Conservation (phyloP, 2,329 filamentous ascomycete genomes). For the Monosporascus sp. region DNA sequence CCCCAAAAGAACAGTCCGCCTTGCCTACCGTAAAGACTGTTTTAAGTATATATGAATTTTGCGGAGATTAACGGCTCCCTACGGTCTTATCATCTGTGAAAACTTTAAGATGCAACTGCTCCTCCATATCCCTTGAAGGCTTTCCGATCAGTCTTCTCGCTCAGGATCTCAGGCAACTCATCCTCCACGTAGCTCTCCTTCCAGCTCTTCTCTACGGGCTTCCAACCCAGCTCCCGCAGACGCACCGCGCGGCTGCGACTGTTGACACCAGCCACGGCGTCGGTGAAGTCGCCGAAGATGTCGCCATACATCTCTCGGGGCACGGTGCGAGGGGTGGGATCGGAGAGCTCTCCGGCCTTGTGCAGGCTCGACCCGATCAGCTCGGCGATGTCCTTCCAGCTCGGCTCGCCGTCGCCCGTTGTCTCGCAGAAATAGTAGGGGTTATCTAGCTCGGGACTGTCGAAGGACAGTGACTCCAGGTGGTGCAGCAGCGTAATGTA, state of each 20-base stretch:
- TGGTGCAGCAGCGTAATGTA: constrained; percentile 40
- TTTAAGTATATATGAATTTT: too few species aligned
- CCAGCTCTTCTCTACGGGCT: constrained; percentile 36
- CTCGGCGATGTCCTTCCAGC: constrained; percentile 34
- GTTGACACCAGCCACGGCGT: constrained; percentile 34
- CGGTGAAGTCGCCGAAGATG: constrained; percentile 31
- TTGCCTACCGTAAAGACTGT: too few species aligned
- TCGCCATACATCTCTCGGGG: constrained; percentile 32
- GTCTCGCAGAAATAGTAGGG: constrained; percentile 45
- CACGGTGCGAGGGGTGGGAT: constrained; percentile 29
- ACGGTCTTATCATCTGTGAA: background rate
- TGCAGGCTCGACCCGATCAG: constrained; percentile 32
- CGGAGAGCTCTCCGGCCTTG: constrained; percentile 30
- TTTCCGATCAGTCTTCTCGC: constrained; percentile 18
- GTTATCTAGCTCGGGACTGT: constrained; percentile 28
- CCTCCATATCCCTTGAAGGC: constrained; percentile 12
- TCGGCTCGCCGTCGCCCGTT: constrained; percentile 32
- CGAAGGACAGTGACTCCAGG: constrained; percentile 29
- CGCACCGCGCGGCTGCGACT: constrained; percentile 36
- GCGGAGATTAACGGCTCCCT: background rate
- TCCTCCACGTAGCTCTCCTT: constrained; percentile 33
- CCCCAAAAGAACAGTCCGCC: too few species aligned
- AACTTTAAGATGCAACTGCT: constrained; percentile 7
- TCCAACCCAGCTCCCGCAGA: constrained; percentile 38
- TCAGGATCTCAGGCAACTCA: constrained; percentile 33